Evolutionary conservation across 345 rosid species (phyloP), one percentile per base, ranked within the genome.

Genomic region (Lumnitzera littorea): DNA sequence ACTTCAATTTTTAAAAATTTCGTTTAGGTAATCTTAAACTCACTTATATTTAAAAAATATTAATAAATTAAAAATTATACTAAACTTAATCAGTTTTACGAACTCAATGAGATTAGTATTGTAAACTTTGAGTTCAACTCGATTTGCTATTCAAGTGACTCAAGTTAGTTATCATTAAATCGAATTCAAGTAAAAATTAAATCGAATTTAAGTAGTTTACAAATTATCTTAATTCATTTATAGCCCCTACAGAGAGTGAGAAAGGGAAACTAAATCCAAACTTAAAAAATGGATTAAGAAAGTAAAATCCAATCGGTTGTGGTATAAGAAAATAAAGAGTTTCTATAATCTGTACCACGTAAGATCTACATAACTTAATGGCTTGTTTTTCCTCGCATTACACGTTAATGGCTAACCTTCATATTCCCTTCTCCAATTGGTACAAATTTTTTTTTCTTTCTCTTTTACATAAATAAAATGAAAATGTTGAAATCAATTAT

Each of bases 271-370:
- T 54, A 46, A 62, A 70, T 58, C 65, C 61, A 64, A 74, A 66
- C 73, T 13, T 50, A 20, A 53, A 36, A 62, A 41, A 53, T 53
- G 51, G 48, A 47, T 52, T 6, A 59, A 46, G 20, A 47, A 62
- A 55, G 51, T 58, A 62, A 56, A 59, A 70, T 66, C 62, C 83
- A 80, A 83, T 80, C 77, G 72, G 76, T 72, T 80, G 78, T 70
- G 82, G 77, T 80, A 63, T 62, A 78, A 80, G 78, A 81, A 70
- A 20, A 20, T 20, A 75, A 62, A 77, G 72, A 74, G 62, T 61
- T 62, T 68, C 62, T n/a, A 74, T 78, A 60, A 70, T 66, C 61
- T 72, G 71, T 76, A 74, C 78, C 88, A 70, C 78, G 78, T 53
- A 78, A 75, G 78, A 66, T 66, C 64, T 58, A 46, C 58, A 58